These are phyloP conservation scores for Trifolium subterraneum DNA, from an alignment of 306 rosid species.

Conservation along the genomic window DNA sequence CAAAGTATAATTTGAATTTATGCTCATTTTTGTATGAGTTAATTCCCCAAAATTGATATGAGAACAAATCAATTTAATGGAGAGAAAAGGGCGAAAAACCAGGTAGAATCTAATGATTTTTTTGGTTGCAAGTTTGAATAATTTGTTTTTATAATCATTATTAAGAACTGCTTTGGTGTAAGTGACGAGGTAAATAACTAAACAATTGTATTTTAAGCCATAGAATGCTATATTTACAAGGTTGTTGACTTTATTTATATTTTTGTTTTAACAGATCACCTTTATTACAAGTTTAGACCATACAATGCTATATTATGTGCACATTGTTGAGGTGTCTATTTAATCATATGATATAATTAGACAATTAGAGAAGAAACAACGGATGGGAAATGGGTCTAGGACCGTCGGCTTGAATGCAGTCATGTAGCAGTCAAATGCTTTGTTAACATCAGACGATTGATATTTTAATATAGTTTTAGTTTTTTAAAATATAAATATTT, in stretches of 20 bases:
- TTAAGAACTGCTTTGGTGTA: neutral
- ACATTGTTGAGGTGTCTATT: neutral
- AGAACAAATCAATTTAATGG: neutral
- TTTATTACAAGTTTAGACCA: slow-evolving; percentile 1
- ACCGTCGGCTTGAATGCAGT: no score
- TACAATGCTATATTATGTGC: slow-evolving; percentile 1
- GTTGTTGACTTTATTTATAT: neutral
- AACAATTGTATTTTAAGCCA: neutral
- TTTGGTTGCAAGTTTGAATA: no score
- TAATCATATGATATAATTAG: slow-evolving; percentile 20
- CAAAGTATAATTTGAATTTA: slow-evolving; percentile 6
- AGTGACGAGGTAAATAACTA: slow-evolving; percentile 11
- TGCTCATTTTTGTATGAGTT: slow-evolving; percentile 7
- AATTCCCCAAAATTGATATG: neutral
- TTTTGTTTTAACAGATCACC: neutral
- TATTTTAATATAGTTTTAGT: no score
- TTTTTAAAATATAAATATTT: no score
- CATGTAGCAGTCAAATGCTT: no score
- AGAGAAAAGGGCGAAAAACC: neutral
- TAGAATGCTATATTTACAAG: neutral
- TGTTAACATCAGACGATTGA: no score
- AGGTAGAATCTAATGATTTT: neutral
- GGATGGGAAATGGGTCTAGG: no score
- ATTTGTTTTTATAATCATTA: no score
- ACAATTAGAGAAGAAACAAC: neutral